phyloP scores from a whole-genome alignment of 2,329 filamentous ascomycete species.

The Alternaria sp. region DNA sequence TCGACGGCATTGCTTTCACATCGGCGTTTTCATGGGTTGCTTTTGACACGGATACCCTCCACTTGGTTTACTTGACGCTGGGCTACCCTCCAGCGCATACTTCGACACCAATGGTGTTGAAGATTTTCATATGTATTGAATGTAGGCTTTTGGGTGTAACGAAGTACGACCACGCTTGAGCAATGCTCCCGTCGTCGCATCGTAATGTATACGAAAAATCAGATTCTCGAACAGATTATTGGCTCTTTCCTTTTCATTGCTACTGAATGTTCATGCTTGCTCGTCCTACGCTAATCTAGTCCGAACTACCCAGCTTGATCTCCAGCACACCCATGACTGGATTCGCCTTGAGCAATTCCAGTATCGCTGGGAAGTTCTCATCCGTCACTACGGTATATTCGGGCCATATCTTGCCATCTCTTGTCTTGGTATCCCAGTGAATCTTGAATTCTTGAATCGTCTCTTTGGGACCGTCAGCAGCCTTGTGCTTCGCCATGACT shows the following conservation, averaged over 20 bases:
- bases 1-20: slow-evolving; percentile 7
- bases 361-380: slow-evolving; percentile 37
- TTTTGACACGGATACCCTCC: slow-evolving; percentile 44
- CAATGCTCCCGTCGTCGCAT: background rate
- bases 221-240: background rate
- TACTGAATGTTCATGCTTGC: background rate
- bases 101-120: background rate
- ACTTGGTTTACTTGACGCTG: slow-evolving; percentile 25
- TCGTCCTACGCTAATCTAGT: background rate
- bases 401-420: slow-evolving; percentile 46
- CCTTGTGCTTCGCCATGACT: slow-evolving; percentile 47
- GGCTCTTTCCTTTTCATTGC: background rate
- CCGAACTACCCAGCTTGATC: slow-evolving; percentile 38
- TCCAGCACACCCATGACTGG: slow-evolving; percentile 43
- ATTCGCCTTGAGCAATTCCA: slow-evolving; percentile 40
- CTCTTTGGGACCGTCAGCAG: slow-evolving; percentile 26
- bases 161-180: slow-evolving; percentile 1
- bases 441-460: slow-evolving; percentile 41
- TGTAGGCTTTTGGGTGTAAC: slow-evolving; percentile 4
- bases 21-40: slow-evolving; percentile 27
- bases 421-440: slow-evolving; percentile 40
- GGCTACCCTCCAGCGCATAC: background rate
- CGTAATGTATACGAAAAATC: background rate
- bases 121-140: slow-evolving; percentile 4
- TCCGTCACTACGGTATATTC: slow-evolving; percentile 47